Base-by-base conservation (phyloP, 2,329 filamentous ascomycete species). In the Fusarium keratoplasticum region DNA sequence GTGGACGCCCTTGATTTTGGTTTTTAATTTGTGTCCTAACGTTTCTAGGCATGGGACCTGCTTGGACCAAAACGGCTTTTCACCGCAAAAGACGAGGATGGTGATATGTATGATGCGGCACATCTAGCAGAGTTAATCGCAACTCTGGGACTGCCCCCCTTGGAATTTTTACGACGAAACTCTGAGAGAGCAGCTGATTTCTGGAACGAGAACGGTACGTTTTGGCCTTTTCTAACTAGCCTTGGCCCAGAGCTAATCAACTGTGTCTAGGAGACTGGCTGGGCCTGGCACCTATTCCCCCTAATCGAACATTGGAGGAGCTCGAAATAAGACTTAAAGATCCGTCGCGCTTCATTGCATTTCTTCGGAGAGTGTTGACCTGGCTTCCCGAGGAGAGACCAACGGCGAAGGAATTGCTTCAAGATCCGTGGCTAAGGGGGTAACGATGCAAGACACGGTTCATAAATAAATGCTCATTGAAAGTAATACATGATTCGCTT, bases 51-150 rank as follows among this genome's bases (percentile, higher is more conserved):
- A 6, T 80, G 76, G 78, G 72, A 79, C 42, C 60, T 80, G 10
- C 67, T 80, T 11, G 63, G 74, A 16, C 55, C 55, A 1, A 74
- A 63, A 2, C 62, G 63, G 3, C 55, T 80, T 0, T 79, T 80
- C 61, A 76, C 61, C 0, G 74, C 74, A 1, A 64, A 61, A 13
- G 72, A 76, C 14, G 68, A 76, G n/a, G 67, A 78, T 18, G 74
- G 72, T 1, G 66, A 65, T 6, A 69, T 75, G 36, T 79, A 66
- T 13, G 74, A 79, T 44, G 76, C 68, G 13, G 72, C 58, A 14
- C 77, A 78, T 10, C 67, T 80, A 5, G 69, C 77, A 6, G 61
- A 78, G 42, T 29, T 80, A 9, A 78, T 79, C 59, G 76, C 74
- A n/a, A 61, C 78, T 0, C 59, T 79, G 5, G 76, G 78, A 0